Percentiles rank a stretch among this genome's conserved stretches.
Evolutionary conservation across 2,329 filamentous ascomycete genomes (phyloP).

Genomic region (Waltergamsia citrina): DNA sequence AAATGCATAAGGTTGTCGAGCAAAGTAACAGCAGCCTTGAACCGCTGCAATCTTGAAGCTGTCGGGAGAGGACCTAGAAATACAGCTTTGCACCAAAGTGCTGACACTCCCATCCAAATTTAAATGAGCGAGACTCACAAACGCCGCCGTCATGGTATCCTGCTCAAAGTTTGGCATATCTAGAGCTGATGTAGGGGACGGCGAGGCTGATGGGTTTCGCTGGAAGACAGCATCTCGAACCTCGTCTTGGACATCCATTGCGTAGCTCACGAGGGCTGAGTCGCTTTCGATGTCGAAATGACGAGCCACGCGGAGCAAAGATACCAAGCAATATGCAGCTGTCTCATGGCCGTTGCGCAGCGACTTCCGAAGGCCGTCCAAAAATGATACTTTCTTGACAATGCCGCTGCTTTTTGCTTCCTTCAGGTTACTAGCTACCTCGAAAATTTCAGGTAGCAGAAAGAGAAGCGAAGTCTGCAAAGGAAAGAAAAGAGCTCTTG

Average conservation of each 20-base stretch:
- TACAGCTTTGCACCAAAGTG: conserved; percentile 45
- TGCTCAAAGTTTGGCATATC: conserved; percentile 48
- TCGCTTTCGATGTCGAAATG: conserved; percentile 57
- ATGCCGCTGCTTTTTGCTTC: conserved; percentile 53
- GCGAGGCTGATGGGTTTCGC: conserved; percentile 18
- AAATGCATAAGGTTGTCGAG: conserved; percentile 36
- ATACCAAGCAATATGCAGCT: conserved; percentile 56
- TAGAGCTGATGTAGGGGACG: conserved; percentile 8
- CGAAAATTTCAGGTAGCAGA: conserved; percentile 59
- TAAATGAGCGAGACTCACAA: conserved; percentile 54
- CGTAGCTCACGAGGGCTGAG: conserved; percentile 55
- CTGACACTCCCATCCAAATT: conserved; percentile 50
- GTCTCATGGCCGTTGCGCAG: conserved; percentile 56
- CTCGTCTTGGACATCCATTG: conserved; percentile 61
- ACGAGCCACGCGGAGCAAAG: conserved; percentile 51
- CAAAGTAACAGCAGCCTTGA: conserved; percentile 54
- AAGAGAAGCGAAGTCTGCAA: conserved; percentile 55
- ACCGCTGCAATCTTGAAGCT: conserved; percentile 54
- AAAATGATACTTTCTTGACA: conserved; percentile 55
- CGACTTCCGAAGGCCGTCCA: conserved; percentile 54
- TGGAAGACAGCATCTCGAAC: conserved; percentile 57
- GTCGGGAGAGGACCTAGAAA: conserved; percentile 44
- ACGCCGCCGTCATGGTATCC: conserved; percentile 56
- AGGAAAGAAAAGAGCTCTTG: conserved; percentile 47
- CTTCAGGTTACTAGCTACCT: conserved; percentile 58